Conservation (phyloP, 495 filamentous ascomycete species). For the Aspergillus incahuasiensis region DNA sequence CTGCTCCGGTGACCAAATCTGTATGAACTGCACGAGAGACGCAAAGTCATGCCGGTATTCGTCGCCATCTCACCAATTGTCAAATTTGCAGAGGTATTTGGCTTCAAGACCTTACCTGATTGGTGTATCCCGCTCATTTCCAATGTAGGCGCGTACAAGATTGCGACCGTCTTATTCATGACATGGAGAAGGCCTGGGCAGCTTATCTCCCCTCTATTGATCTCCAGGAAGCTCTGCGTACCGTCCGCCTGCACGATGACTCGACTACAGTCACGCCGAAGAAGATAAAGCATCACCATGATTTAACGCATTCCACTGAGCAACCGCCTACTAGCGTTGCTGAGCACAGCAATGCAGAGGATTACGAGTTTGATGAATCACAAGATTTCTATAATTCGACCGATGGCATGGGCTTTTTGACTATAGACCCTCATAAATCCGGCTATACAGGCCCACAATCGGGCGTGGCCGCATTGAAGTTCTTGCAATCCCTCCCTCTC, state of each 20-base stretch:
- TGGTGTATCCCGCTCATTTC: background rate
- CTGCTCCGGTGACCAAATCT: slow-evolving; percentile 20
- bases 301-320: slow-evolving; percentile 16
- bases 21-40: slow-evolving; percentile 18
- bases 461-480: slow-evolving; percentile 20
- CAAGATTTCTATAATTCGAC: slow-evolving; percentile 20
- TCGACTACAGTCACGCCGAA: background rate
- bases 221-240: slow-evolving; percentile 16
- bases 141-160: slow-evolving; percentile 15
- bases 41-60: slow-evolving; percentile 19
- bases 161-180: slow-evolving; percentile 4
- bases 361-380: slow-evolving; percentile 23
- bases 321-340: slow-evolving; percentile 14
- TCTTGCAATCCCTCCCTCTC: slow-evolving; percentile 18
- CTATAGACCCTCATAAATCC: slow-evolving; percentile 16
- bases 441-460: slow-evolving; percentile 22
- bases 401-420: slow-evolving; percentile 21
- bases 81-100: slow-evolving; percentile 13
- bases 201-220: slow-evolving; percentile 18
- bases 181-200: slow-evolving; percentile 16
- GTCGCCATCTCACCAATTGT: slow-evolving; percentile 15
- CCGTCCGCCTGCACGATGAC: background rate
- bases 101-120: background rate
- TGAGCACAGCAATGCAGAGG: slow-evolving; percentile 20
- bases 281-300: slow-evolving; percentile 7